Base-by-base conservation (phyloP, 805 yeast genomes). In the Starmerella bombicola region DNA sequence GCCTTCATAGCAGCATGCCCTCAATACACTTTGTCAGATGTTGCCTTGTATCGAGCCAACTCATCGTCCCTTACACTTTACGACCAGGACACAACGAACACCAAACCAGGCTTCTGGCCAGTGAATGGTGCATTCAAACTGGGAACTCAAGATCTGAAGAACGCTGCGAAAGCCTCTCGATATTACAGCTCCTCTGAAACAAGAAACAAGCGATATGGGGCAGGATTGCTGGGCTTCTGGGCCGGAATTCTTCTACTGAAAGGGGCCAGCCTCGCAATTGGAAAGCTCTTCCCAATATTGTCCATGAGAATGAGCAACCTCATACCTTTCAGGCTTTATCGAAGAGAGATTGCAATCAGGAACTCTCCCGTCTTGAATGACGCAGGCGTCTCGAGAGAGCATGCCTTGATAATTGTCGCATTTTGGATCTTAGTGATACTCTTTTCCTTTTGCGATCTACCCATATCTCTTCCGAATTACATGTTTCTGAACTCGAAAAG, bases 321-420 rank as follows among this genome's bases (percentile, higher is more conserved):
- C 5, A 24, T 6, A 5, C 4, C 18, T 7, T 25, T 40, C 8
- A 16, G 44, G 16, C 17, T 15, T 3, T 29, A 9, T 16, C 26
- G 44, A 8, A 17, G n/a, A 7, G 19, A 28, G 4, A 5, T 20
- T 5, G 25, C 21, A n/a, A 32, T 32, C 12, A 7, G 20, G 16
- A 13, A 19, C 23, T 8, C 9, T n/a, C 18, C 8, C 7, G 4
- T 7, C 5, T 8, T 17, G 35, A 17, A 32, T 16, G 10, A 10
- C 8, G 4, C 21, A 7, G 35, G 35, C 18, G 15, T 20, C 8
- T 19, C 35, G 23, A 10, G 9, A 5, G 8, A 9, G 17, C 67
- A 67, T 42, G 48, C 65, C 0, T 32, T 64, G 7, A 57, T 63
- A 9, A 47, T 68, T 12, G 16, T 50, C 5, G 63, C 58, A 2